phyloP scores from a whole-genome alignment of 441 rosid species.

The Pelargonium fulgidum region DNA sequence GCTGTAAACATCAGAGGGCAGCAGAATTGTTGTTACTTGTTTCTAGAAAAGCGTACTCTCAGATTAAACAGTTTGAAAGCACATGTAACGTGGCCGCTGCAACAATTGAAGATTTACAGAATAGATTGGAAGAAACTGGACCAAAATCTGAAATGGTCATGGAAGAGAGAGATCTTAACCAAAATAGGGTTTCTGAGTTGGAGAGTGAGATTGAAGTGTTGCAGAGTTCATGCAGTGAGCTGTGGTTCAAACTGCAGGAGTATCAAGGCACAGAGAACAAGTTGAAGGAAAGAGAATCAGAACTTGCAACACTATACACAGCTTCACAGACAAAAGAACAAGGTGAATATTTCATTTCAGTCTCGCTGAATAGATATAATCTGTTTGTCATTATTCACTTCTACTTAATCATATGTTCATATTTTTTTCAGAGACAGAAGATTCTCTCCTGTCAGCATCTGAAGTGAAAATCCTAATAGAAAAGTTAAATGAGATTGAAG shows the following conservation, averaged over 20 bases:
- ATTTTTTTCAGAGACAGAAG: constrained; percentile 48
- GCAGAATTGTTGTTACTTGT: constrained; percentile 48
- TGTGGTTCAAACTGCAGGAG: constrained; percentile 41
- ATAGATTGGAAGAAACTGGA: constrained; percentile 38
- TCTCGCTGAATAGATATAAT: constrained; percentile 19
- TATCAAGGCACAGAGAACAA: constrained; percentile 40
- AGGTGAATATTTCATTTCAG: constrained; percentile 26
- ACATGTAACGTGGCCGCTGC: constrained; percentile 46
- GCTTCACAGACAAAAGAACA: constrained; percentile 35
- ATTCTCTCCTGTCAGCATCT: constrained; percentile 40
- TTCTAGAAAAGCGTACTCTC: constrained; percentile 33
- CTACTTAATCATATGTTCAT: constrained; percentile 14
- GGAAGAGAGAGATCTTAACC: constrained; percentile 50
- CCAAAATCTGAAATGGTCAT: constrained; percentile 33
- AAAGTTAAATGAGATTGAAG: constrained; percentile 46
- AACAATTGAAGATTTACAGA: constrained; percentile 53
- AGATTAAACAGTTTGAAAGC: constrained; percentile 44
- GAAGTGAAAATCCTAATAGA: constrained; percentile 51
- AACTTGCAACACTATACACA: constrained; percentile 34
- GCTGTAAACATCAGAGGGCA: constrained; percentile 29
- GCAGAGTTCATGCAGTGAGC: constrained; percentile 44
- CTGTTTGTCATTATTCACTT: constrained; percentile 17
- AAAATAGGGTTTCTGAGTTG: constrained; percentile 44
- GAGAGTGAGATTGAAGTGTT: constrained; percentile 47
- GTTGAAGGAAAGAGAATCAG: constrained; percentile 54